Conservation (phyloP, 345 rosid genomes). For the Adansonia digitata region DNA sequence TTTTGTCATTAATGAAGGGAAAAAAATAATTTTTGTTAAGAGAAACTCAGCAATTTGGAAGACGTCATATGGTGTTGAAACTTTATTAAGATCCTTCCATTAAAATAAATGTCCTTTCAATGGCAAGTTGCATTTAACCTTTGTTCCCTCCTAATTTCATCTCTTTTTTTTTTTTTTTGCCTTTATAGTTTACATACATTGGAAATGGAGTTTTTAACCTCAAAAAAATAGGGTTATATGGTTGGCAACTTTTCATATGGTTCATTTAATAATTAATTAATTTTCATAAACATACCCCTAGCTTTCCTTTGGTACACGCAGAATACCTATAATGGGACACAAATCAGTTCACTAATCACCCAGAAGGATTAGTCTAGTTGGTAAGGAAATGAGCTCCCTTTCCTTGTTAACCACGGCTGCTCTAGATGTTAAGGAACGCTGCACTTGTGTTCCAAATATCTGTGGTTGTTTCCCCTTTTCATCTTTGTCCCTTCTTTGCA, state of each 20-base stretch:
- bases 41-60: slow-evolving; percentile 17
- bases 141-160: background rate
- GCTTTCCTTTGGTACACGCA: background rate
- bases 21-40: slow-evolving; percentile 11
- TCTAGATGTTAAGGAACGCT: slow-evolving; percentile 7
- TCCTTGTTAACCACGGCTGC: background rate
- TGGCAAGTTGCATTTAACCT: background rate
- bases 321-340: background rate
- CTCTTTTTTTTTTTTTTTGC: slow-evolving; percentile 8
- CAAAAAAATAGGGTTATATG: background rate
- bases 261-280: background rate
- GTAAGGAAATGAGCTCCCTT: background rate
- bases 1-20: slow-evolving; percentile 24
- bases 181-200: background rate
- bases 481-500: too few relatives aligned
- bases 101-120: background rate
- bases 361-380: background rate
- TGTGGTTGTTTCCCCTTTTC: slow-evolving; percentile 9
- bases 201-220: background rate
- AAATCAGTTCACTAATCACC: background rate
- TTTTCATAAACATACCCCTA: background rate
- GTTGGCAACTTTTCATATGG: background rate
- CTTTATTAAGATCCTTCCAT: background rate
- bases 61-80: slow-evolving; percentile 13
- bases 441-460: slow-evolving; percentile 1